These are phyloP conservation scores for Daldinia sp. DNA, from an alignment of 2,329 filamentous ascomycete species.

Conservation along the genomic window DNA sequence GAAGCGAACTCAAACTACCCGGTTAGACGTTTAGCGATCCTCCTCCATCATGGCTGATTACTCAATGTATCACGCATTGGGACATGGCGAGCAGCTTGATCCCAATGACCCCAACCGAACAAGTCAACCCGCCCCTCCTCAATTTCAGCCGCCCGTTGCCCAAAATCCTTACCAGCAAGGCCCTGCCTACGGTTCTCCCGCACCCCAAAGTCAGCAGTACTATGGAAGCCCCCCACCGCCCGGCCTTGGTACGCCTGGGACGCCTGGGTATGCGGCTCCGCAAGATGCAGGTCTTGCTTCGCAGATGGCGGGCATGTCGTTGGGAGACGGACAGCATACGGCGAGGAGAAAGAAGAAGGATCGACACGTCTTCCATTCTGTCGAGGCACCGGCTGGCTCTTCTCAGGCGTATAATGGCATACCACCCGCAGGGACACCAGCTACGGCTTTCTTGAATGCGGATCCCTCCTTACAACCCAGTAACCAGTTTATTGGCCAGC, in stretches of 20 bases:
- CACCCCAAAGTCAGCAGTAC: constrained; percentile 56
- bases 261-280: constrained; percentile 54
- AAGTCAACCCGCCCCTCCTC: constrained; percentile 63
- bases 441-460: constrained; percentile 70
- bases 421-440: constrained; percentile 67
- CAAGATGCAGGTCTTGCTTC: constrained; percentile 68
- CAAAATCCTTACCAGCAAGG: constrained; percentile 66
- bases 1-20: constrained; percentile 1
- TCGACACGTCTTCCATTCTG: constrained; percentile 88
- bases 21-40: constrained; percentile 1
- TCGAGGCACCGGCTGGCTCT: constrained; percentile 77
- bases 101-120: constrained; percentile 66
- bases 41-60: constrained; percentile 64
- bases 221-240: constrained; percentile 54
- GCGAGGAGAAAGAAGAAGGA: constrained; percentile 89
- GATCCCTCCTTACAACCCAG: constrained; percentile 59
- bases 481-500: constrained; percentile 61
- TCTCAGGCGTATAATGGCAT: constrained; percentile 78
- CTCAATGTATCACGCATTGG: constrained; percentile 67
- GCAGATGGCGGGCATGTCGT: constrained; percentile 82
- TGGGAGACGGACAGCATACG: constrained; percentile 67
- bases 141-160: constrained; percentile 68
- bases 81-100: constrained; percentile 67
- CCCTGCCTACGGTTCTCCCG: constrained; percentile 55
- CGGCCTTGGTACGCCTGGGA: constrained; percentile 50